Conservation (phyloP, 495 filamentous ascomycete species). For the Cercophora scortea region DNA sequence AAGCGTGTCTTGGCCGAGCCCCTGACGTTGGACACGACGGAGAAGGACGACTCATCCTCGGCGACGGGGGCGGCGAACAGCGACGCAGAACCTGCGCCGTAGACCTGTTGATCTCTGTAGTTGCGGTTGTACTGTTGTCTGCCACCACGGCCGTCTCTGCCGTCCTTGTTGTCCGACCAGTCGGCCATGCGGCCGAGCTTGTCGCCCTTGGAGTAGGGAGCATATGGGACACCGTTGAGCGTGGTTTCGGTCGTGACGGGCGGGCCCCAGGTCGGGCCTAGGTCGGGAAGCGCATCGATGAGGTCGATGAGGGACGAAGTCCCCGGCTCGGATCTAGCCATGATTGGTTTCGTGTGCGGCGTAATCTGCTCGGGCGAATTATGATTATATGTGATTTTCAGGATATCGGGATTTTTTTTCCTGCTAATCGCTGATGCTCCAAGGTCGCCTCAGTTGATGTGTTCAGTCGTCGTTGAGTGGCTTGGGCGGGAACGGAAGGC, state of each 20-base stretch:
- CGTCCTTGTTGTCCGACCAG: conserved; percentile 91
- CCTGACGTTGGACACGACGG: conserved; percentile 89
- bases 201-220: conserved; percentile 96
- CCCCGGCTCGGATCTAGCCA: conserved; percentile 19
- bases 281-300: conserved; percentile 48
- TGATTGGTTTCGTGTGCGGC: conserved; percentile 3
- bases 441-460: neutral
- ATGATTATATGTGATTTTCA: neutral
- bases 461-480: conserved; percentile 3
- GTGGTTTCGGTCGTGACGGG: conserved; percentile 71
- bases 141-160: conserved; percentile 63
- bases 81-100: conserved; percentile 80
- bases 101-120: conserved; percentile 91
- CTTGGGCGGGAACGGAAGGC: neutral
- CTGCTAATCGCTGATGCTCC: neutral
- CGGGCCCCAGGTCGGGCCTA: conserved; percentile 78
- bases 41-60: conserved; percentile 96
- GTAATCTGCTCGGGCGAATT: neutral
- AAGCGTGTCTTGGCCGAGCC: conserved; percentile 79
- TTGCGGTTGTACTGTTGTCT: conserved; percentile 84
- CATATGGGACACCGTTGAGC: conserved; percentile 89
- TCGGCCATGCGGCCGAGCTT: conserved; percentile 99
- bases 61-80: conserved; percentile 83
- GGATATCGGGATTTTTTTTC: neutral
- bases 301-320: conserved; percentile 41